phyloP scores from a whole-genome alignment of 2,329 filamentous ascomycete genomes.

The Drechslerella coelobrocha region DNA sequence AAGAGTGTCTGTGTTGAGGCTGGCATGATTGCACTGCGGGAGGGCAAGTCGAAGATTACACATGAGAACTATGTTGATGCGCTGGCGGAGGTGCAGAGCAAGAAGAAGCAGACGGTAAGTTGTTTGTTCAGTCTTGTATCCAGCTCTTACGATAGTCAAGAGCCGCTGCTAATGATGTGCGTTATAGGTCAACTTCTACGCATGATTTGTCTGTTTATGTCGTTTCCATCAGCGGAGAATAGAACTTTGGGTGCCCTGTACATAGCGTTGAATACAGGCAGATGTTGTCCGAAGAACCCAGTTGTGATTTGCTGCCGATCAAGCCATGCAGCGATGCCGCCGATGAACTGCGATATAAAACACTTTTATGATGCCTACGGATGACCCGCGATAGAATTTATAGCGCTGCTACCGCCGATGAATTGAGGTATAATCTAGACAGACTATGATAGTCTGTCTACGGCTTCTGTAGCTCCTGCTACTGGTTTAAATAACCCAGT shows the following conservation, averaged over 20 bases:
- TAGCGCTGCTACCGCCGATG: too few species aligned
- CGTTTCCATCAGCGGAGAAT: conserved; percentile 1
- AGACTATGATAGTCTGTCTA: too few species aligned
- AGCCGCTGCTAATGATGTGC: conserved; percentile 22
- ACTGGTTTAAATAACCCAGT: too few species aligned
- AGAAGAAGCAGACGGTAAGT: conserved; percentile 83
- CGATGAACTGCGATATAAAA: too few species aligned
- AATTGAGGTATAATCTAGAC: too few species aligned
- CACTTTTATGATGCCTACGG: too few species aligned
- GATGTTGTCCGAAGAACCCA: conserved; percentile 9
- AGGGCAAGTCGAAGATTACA: conserved; percentile 93
- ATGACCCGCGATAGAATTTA: too few species aligned
- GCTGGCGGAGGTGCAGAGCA: conserved; percentile 90
- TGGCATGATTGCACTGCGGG: conserved; percentile 96
- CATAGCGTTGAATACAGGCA: conserved; percentile 43
- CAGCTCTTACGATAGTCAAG: conserved; percentile 54
- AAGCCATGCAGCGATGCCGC: not conserved
- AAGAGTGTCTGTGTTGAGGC: conserved; percentile 99
- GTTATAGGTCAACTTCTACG: conserved; percentile 55
- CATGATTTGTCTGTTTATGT: conserved; percentile 38
- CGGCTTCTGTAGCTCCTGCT: too few species aligned
- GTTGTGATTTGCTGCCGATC: not conserved
- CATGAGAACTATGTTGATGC: conserved; percentile 99
- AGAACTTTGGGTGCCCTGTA: conserved; percentile 29
- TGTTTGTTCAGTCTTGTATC: conserved; percentile 49